Base-by-base conservation (phyloP, 2,329 filamentous ascomycete genomes). In the Colletotrichum coccodes region DNA sequence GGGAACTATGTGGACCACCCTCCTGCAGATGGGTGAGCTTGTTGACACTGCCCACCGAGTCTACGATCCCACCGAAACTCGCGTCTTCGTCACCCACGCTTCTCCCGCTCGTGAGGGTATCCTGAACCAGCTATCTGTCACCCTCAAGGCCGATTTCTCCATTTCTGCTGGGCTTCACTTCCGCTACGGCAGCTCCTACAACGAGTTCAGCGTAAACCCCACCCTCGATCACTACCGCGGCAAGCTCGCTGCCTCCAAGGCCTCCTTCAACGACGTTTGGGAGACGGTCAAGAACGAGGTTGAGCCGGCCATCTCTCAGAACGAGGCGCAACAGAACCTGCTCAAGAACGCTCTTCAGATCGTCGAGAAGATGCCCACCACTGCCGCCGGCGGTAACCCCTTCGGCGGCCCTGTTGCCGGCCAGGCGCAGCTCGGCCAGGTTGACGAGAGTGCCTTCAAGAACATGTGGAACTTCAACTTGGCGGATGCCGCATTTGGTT, bases 391-490 rank as follows among this genome's bases (percentile, higher is more conserved):
- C 63, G 96, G 96, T 26, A 98, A 98, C 79, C 96, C 96, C 6
- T 99, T 99, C 76, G 96, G 96, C 50, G 95, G 95, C 16, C 93
- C 94, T 34, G 89, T 91, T 60, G 89, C 90, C 57, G 92, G 92
- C 44, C 90, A 90, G 58, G 84, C 87, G 60, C 88, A 89, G 66
- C 91, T 94, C 58, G 96, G 96, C 36, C 93, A 97, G 76, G 94
- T 99, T 21, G 96, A 99, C 72, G 96, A 99, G 85, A 98, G 95
- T 76, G 96, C 96, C 1, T 99, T 99, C 88, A 99, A 99, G 86
- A 99, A 99, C 80, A 98, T 98, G 96, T 99, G 96, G 96, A 99
- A 99, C 82, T 99, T 99, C 84, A 98, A 98, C 80, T 83, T 99
- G 73, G 96, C 96, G 34, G 96, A 99, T 84, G 96, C 96, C 63